These are phyloP conservation scores for Tolypocladium ovalisporum DNA, from an alignment of 2,329 filamentous ascomycete genomes.

Conservation along the genomic window DNA sequence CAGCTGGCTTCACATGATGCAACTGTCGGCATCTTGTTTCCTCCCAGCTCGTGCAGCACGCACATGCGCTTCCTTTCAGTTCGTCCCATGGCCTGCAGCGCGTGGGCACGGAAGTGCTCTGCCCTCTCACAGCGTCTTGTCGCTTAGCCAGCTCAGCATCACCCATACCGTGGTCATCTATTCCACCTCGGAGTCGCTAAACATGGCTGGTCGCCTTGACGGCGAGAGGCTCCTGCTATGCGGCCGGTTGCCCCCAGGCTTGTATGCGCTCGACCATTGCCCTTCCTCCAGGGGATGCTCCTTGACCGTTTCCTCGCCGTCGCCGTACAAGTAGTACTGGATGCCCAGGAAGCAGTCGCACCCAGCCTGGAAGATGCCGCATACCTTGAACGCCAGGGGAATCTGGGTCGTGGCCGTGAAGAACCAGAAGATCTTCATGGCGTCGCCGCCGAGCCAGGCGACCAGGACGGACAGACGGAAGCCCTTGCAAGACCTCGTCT, in stretches of 20 bases:
- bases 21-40: not conserved
- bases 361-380: constrained; percentile 67
- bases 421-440: constrained; percentile 84
- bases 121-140: not conserved
- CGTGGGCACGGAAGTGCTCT: not conserved
- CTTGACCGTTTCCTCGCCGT: constrained; percentile 30
- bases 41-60: not conserved
- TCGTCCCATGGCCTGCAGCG: not conserved
- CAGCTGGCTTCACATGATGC: not conserved
- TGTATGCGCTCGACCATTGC: constrained; percentile 18
- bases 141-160: constrained; percentile 2
- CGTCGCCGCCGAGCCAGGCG: constrained; percentile 71
- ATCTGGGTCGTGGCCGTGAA: constrained; percentile 60
- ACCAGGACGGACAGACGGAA: constrained; percentile 66
- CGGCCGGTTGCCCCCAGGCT: constrained; percentile 14
- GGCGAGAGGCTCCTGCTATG: constrained; percentile 27
- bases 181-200: constrained; percentile 21
- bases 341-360: constrained; percentile 66
- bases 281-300: constrained; percentile 24
- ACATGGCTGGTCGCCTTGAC: constrained; percentile 25
- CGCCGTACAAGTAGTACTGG: constrained; percentile 63
- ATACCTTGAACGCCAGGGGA: constrained; percentile 70
- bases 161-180: constrained; percentile 8
- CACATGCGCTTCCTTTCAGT: not conserved
- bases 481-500: constrained; percentile 60